Conservation (phyloP, 2,329 filamentous ascomycete species). For the Thelonectria olida region DNA sequence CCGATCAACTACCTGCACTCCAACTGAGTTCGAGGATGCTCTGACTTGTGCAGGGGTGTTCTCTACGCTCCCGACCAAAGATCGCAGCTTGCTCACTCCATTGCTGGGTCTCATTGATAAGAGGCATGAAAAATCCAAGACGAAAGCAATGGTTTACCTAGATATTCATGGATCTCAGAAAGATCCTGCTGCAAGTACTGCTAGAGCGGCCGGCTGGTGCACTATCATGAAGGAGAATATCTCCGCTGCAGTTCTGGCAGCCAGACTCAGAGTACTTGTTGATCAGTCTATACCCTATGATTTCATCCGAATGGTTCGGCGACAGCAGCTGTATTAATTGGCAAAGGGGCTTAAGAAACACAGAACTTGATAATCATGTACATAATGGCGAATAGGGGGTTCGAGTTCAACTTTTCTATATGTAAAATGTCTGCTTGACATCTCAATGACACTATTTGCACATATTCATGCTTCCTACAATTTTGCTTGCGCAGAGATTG, state of each 20-base stretch:
- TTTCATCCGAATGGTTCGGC: constrained; percentile 21
- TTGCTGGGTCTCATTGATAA: constrained; percentile 9
- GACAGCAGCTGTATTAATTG: constrained; percentile 17
- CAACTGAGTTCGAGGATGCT: not conserved
- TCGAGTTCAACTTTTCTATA: not conserved
- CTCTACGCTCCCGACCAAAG: constrained; percentile 8
- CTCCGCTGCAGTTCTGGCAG: constrained; percentile 12
- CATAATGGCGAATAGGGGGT: not conserved
- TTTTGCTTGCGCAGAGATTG: not conserved
- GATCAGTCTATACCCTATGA: constrained; percentile 22
- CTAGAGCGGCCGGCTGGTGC: constrained; percentile 13
- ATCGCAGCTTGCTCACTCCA: constrained; percentile 12
- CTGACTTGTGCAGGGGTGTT: constrained; percentile 12
- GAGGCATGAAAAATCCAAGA: not conserved
- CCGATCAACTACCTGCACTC: not conserved
- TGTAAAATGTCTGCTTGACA: too few relatives aligned
- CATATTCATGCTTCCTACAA: too few relatives aligned
- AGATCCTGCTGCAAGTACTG: not conserved
- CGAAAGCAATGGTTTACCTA: constrained; percentile 6
- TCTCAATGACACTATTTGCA: too few relatives aligned
- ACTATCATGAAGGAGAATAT: constrained; percentile 20
- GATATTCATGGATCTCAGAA: constrained; percentile 9
- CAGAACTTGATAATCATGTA: not conserved
- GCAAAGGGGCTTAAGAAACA: not conserved
- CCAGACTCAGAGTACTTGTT: constrained; percentile 14